Evolutionary conservation across 1,284 basidiomycete genomes (phyloP).

Genomic region (Athelia psychrophila): DNA sequence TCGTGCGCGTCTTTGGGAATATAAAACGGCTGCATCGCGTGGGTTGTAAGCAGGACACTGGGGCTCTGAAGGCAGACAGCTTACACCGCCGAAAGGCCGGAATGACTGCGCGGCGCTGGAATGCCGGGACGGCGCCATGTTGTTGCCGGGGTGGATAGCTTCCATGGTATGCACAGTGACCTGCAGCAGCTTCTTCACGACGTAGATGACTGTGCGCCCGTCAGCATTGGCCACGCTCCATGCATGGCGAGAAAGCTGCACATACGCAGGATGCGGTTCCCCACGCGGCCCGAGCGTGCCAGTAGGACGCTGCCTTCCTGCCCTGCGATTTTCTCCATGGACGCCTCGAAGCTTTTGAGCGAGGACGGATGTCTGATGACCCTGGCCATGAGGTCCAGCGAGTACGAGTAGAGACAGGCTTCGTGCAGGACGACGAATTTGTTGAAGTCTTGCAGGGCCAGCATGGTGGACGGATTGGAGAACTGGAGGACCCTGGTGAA

Average conservation of each 20-base stretch:
- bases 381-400: slow-evolving; percentile 64
- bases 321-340: slow-evolving; percentile 55
- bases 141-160: slow-evolving; percentile 27
- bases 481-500: slow-evolving; percentile 53
- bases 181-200: slow-evolving; percentile 58
- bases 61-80: too few relatives aligned
- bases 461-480: slow-evolving; percentile 47
- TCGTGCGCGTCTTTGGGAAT: slow-evolving; percentile 66
- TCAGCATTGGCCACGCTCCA: background rate
- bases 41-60: too few relatives aligned
- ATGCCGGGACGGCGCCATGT: slow-evolving; percentile 29
- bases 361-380: slow-evolving; percentile 48
- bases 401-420: slow-evolving; percentile 57
- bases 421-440: slow-evolving; percentile 66
- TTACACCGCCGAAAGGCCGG: slow-evolving; percentile 60
- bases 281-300: slow-evolving; percentile 52
- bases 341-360: slow-evolving; percentile 44
- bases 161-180: slow-evolving; percentile 48
- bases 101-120: slow-evolving; percentile 38
- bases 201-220: slow-evolving; percentile 57
- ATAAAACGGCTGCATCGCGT: slow-evolving; percentile 65
- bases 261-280: slow-evolving; percentile 50
- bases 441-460: slow-evolving; percentile 58
- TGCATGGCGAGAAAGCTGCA: slow-evolving; percentile 3
- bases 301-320: slow-evolving; percentile 52